Base-by-base conservation (phyloP, 1,284 basidiomycete species). In the Pascua sp. region DNA sequence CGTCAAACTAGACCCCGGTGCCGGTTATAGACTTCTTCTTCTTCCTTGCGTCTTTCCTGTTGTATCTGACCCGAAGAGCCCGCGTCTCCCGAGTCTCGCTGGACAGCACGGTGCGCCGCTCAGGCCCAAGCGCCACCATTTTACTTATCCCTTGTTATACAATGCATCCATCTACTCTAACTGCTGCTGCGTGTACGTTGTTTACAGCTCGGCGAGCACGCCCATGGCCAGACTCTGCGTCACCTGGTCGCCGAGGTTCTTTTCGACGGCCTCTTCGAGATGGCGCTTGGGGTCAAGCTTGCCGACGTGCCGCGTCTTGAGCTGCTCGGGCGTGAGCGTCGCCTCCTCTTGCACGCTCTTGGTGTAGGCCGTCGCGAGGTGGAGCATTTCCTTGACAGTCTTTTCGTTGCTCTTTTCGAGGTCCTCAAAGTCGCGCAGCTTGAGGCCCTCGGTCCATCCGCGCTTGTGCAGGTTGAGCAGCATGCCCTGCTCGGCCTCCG, bases 221-320 rank as follows among this genome's bases (percentile, higher is more conserved):
- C 93, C 93, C 67, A 91, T 92, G 32, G 90, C 91, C 64, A 95
- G 77, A 71, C 89, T 91, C 80, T 97, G 93, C 42, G 93, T 88
- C 60, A 97, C 92, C 78, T 96, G 91, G 77, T 94, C 87, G 15
- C 90, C 91, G 86, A 98, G 95, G 1, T 91, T 90, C 77, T 88
- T 90, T 79, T 96, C 93, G n/a, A 95, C 94, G 37, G 89, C 88
- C 78, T 96, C 94, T 71, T 95, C 92, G 64, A 98, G 77, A 81
- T 98, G 93, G 67, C 93, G 85, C 80, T 97, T 98, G 46, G 93
- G 93, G 80, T 98, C 93, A 70, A 95, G 91, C 79, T 96, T 98
- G 59, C 94, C 94, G 67, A 98, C 93, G 77, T 97, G 94, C 63
- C 93, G 85, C 55, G 91, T 96, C 80, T 95, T 94, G 49, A 96